Base-by-base conservation (phyloP, 352 stramenopile species). In the Globisporangium irregulare region DNA sequence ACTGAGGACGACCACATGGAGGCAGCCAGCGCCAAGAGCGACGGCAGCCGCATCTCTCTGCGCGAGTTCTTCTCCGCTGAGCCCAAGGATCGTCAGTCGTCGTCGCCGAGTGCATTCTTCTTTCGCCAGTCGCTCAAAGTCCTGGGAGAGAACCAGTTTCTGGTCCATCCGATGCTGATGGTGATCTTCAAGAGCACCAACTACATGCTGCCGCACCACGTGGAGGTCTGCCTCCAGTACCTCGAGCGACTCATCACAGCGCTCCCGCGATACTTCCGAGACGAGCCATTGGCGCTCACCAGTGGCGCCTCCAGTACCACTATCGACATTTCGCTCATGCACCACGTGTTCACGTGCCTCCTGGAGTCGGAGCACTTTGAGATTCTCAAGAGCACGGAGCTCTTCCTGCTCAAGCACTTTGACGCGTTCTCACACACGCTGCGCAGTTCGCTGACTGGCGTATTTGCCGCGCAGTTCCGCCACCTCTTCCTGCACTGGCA, bases 401-500 rank as follows among this genome's bases (percentile, higher is more conserved):
- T 93, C 10, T 92, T 93, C 64, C 62, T 93, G 56, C 76, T 92
- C 55, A 82, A 86, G 73, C 76, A 88, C 69, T 92, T 89, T 46
- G 63, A 29, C 18, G 55, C 60, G 0, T 69, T 93, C 57, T 92
- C 86, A 14, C 67, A 86, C 25, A 66, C 73, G 25, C 64, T 95
- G 46, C 87, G 89, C n/a, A 55, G 79, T 1, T 72, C 81, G 34
- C 64, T 95, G 29, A 76, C 76, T 12, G 63, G 73, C 20, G 64
- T 89, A 34, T 80, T 93, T 14, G 80, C 75, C 0, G 68, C 50
- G 29, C 74, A 91, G 56, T 81, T 92, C 38, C 77, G 75, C 41
- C 76, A 75, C 1, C 78, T 95, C 29, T 92, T 95, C 67, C 71
- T 93, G 43, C 87, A 95, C 69, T 95, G 87, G 87, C 82, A 90